Evolutionary conservation across 2,329 filamentous ascomycete species (phyloP), one percentile per base, ranked within the genome.

Genomic region (Alternaria longipes): DNA sequence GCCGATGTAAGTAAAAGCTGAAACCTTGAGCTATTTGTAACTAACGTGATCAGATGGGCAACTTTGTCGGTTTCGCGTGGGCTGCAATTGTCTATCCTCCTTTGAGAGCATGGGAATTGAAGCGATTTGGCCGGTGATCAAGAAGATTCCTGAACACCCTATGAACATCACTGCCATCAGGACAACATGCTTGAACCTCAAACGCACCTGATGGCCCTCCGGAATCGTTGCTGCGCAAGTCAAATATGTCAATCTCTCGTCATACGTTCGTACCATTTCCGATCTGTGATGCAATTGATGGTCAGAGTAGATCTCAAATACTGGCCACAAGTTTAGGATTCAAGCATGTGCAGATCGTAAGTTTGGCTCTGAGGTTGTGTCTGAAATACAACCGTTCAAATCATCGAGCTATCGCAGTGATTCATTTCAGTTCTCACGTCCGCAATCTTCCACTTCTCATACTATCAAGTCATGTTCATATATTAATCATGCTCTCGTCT

Each of bases 61-160:
- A 86, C 40, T 87, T 86, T 63, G 84, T 89, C 38, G 86, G 85
- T 1, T 88, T 88, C 68, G 81, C 82, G 0, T 89, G 85, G 86
- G 84, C 86, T 5, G 84, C 79, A 3, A 44, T 89, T 5, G 81
- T 88, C 2, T 90, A 85, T 69, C 84, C 84, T 5, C 84, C 84
- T 7, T 67, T 87, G 51, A 78, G 86, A 59, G 83, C 79, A 65
- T 71, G 82, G 63, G 86, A 88, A 73, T 74, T 86, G 45, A 83
- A 80, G 67, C 80, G 70, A 41, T 81, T 85, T 47, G 82, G 81
- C 7, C 78, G 84, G 45, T 87, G 72, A 76, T 44, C 24, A 9
- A 2, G 49, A 40, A 14, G 8, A 46, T 30, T 26, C 9, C 18
- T 5, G 20, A 18, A 12, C 9, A 22, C 18, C 9, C 38, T 12